phyloP scores from a whole-genome alignment of 495 filamentous ascomycete species.

The Neurospora sp. region DNA sequence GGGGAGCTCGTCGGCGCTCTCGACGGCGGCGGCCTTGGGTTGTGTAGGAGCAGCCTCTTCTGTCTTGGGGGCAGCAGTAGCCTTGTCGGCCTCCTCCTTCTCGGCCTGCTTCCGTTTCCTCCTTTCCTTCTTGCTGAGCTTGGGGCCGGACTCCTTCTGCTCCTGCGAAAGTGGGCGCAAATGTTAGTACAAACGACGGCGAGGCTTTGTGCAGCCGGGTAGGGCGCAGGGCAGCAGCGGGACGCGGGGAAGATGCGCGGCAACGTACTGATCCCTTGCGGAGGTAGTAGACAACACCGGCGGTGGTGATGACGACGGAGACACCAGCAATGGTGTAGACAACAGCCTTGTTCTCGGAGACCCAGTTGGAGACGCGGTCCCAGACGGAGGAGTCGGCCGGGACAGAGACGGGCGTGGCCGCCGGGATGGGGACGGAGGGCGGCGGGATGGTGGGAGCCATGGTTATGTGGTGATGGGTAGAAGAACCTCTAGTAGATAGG shows the following conservation, averaged over 20 bases:
- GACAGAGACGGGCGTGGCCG: conserved; percentile 24
- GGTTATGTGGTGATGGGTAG: conserved; percentile 1
- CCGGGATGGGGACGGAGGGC: conserved; percentile 29
- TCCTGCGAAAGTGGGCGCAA: conserved; percentile 6
- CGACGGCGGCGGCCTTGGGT: conserved; percentile 42
- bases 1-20: conserved; percentile 68
- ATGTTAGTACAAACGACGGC: not conserved
- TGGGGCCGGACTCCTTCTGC: conserved; percentile 23
- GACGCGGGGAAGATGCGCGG: not conserved
- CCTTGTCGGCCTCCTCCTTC: conserved; percentile 42
- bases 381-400: conserved; percentile 58
- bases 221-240: not conserved
- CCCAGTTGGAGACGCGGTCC: conserved; percentile 86
- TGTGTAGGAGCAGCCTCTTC: conserved; percentile 18
- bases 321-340: conserved; percentile 95
- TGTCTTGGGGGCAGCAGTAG: conserved; percentile 11
- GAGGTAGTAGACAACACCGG: conserved; percentile 86
- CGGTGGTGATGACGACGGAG: conserved; percentile 79
- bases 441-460: conserved; percentile 36
- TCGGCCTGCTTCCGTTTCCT: conserved; percentile 64
- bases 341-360: conserved; percentile 84
- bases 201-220: not conserved
- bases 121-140: conserved; percentile 44
- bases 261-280: conserved; percentile 35
- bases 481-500: not conserved